These are phyloP conservation scores for Venturia aucupariae DNA, from an alignment of 2,329 filamentous ascomycete species.

Conservation along the genomic window DNA sequence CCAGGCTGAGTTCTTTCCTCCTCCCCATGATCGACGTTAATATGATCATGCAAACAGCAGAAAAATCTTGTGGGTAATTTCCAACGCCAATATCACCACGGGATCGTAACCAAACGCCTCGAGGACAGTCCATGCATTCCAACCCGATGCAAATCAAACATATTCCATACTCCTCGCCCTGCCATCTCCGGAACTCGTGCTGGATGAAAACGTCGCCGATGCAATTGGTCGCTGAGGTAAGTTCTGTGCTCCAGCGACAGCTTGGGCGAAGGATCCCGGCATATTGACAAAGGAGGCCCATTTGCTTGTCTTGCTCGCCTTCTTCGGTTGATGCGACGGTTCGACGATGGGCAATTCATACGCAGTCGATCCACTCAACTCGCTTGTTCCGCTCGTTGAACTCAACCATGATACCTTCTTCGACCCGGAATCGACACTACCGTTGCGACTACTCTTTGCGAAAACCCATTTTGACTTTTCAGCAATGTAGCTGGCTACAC, in stretches of 20 bases:
- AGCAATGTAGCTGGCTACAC: not conserved
- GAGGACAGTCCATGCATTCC: not conserved
- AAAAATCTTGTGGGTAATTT: too few relatives aligned
- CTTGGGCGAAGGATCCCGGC: conserved; percentile 3
- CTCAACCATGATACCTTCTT: not conserved
- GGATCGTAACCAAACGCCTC: not conserved
- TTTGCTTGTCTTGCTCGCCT: not conserved
- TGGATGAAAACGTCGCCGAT: not conserved
- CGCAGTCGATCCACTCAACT: not conserved
- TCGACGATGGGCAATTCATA: not conserved
- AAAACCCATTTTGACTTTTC: not conserved
- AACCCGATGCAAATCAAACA: not conserved
- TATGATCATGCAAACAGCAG: too few relatives aligned
- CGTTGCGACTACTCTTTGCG: not conserved
- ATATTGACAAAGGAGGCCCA: conserved; percentile 1
- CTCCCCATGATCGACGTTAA: too few relatives aligned
- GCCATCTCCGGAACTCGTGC: not conserved
- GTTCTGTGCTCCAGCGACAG: not conserved
- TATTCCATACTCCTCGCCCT: not conserved
- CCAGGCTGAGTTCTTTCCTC: too few relatives aligned
- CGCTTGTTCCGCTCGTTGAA: not conserved
- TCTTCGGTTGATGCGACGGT: not conserved
- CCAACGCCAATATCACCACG: not conserved
- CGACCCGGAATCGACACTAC: not conserved
- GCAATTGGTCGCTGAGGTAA: not conserved